Evolutionary conservation across 129 eudicot species (phyloP).

Genomic region (Ambrosia artemisiifolia): DNA sequence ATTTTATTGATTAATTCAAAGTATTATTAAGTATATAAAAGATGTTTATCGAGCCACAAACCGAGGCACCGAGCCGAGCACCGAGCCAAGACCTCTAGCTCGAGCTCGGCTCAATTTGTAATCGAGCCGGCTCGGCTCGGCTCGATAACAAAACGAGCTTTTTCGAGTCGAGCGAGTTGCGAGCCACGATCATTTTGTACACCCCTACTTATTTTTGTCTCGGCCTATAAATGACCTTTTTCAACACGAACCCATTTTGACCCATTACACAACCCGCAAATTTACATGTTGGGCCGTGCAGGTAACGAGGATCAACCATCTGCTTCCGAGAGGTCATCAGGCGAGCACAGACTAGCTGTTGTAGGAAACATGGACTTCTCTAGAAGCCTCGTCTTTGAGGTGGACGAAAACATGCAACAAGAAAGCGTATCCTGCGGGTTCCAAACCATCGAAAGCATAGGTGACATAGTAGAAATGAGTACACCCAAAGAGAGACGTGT

Average conservation of each 20-base stretch:
- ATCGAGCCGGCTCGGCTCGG: too few relatives aligned
- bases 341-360: conserved; percentile 53
- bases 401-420: conserved; percentile 56
- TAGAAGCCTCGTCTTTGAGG: conserved; percentile 44
- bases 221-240: not conserved
- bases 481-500: conserved; percentile 46
- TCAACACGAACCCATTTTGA: not conserved
- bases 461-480: conserved; percentile 53
- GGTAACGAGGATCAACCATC: conserved; percentile 32
- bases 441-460: conserved; percentile 54
- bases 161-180: too few relatives aligned
- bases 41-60: too few relatives aligned
- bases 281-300: not conserved
- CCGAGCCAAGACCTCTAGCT: too few relatives aligned
- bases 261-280: not conserved
- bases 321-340: conserved; percentile 40
- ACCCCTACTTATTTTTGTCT: not conserved
- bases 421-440: conserved; percentile 66
- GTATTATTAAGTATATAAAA: too few relatives aligned
- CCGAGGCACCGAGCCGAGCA: too few relatives aligned
- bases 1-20: too few relatives aligned
- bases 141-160: too few relatives aligned
- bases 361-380: conserved; percentile 43
- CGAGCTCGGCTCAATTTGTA: too few relatives aligned
- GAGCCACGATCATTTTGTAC: too few relatives aligned